Evolutionary conservation across 495 filamentous ascomycete genomes (phyloP).

Genomic region (Penicillium diatomitis): DNA sequence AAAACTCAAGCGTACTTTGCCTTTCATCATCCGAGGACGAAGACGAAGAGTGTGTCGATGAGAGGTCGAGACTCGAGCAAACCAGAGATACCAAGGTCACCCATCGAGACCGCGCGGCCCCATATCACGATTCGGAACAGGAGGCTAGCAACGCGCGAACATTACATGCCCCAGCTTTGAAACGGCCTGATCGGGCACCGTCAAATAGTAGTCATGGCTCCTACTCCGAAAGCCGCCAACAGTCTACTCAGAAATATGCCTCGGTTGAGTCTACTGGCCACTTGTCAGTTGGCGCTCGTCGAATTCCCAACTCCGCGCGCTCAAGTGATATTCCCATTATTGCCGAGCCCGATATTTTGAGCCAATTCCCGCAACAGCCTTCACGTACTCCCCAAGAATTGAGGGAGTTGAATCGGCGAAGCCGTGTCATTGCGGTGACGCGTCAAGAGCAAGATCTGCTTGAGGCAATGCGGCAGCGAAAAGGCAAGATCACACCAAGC

Average conservation of each 20-base stretch:
- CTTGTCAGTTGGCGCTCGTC: slow-evolving; percentile 14
- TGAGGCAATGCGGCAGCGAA: slow-evolving; percentile 69
- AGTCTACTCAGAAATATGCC: slow-evolving; percentile 9
- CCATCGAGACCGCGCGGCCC: slow-evolving; percentile 30
- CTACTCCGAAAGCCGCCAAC: slow-evolving; percentile 7
- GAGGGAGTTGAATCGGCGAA: slow-evolving; percentile 36
- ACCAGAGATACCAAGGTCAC: slow-evolving; percentile 4
- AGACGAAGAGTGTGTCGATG: slow-evolving; percentile 23
- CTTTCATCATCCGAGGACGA: slow-evolving; percentile 52
- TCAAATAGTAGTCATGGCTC: slow-evolving; percentile 26
- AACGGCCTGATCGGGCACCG: slow-evolving; percentile 20
- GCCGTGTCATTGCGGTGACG: slow-evolving; percentile 76
- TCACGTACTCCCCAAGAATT: slow-evolving; percentile 12
- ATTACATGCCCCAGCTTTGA: slow-evolving; percentile 25
- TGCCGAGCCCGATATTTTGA: slow-evolving; percentile 23
- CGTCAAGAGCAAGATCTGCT: slow-evolving; percentile 76
- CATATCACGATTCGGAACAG: slow-evolving; percentile 30
- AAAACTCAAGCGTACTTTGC: slow-evolving; percentile 44
- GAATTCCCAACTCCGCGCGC: slow-evolving; percentile 19
- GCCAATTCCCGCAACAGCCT: slow-evolving; percentile 16
- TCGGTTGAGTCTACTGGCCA: slow-evolving; percentile 21
- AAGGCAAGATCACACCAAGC: slow-evolving; percentile 66
- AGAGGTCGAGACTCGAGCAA: slow-evolving; percentile 8
- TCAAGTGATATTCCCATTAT: slow-evolving; percentile 29
- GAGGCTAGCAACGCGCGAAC: slow-evolving; percentile 36